Conservation (phyloP, 768 basidiomycete genomes). For the Boletus subcaerulescens region DNA sequence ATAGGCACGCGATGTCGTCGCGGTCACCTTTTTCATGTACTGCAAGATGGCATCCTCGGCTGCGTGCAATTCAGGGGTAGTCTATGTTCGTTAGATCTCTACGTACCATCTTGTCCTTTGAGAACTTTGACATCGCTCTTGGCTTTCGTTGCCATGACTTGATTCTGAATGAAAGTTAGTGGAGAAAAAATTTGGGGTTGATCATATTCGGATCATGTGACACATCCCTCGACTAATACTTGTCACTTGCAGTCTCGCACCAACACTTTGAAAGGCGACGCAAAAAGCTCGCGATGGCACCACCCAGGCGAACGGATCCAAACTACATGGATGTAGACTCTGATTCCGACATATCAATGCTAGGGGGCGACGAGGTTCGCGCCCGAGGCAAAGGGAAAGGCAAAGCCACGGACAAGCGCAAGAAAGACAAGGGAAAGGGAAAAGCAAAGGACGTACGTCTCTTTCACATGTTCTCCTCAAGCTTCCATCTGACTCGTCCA, state of each 20-base stretch:
- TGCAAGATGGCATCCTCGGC: slow-evolving; percentile 75
- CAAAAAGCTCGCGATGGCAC: slow-evolving; percentile 20
- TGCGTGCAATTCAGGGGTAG: slow-evolving; percentile 20
- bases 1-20: neutral
- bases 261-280: neutral
- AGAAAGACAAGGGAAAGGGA: slow-evolving; percentile 49
- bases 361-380: slow-evolving; percentile 46
- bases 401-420: slow-evolving; percentile 50
- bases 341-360: slow-evolving; percentile 69
- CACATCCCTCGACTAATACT: slow-evolving; percentile 1
- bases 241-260: neutral
- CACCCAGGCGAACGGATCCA: slow-evolving; percentile 25
- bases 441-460: slow-evolving; percentile 34
- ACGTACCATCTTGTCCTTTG: slow-evolving; percentile 71
- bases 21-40: slow-evolving; percentile 68
- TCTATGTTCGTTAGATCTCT: neutral
- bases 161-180: too few relatives aligned
- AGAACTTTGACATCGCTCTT: slow-evolving; percentile 58
- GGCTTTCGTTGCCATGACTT: slow-evolving; percentile 42
- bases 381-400: slow-evolving; percentile 57
- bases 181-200: too few relatives aligned
- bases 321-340: slow-evolving; percentile 58
- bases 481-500: slow-evolving; percentile 2
- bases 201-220: too few relatives aligned
- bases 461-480: neutral